phyloP scores from a whole-genome alignment of 441 rosid species.

The Populus hybrid region DNA sequence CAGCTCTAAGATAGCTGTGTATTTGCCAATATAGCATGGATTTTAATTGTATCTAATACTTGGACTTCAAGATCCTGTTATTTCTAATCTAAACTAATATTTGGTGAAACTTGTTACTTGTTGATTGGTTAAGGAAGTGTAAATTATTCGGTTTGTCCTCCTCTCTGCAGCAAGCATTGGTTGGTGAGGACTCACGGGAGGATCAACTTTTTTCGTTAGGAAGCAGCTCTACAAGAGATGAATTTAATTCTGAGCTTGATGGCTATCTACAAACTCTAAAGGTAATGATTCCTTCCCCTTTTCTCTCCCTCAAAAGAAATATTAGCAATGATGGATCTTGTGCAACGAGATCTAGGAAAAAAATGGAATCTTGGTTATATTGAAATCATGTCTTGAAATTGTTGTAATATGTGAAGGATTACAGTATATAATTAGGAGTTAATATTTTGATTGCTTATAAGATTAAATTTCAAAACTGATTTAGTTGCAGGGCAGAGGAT shows the following conservation, averaged over 20 bases:
- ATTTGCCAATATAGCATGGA: neutral
- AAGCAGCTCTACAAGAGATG: constrained; percentile 46
- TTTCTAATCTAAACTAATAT: neutral
- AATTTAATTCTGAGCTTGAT: constrained; percentile 60
- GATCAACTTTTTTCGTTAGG: constrained; percentile 72
- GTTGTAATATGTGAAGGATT: too few species aligned
- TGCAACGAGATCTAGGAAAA: neutral
- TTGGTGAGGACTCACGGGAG: constrained; percentile 73
- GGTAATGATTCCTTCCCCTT: constrained; percentile 38
- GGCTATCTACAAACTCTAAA: constrained; percentile 61
- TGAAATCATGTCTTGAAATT: neutral
- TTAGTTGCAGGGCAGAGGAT: neutral
- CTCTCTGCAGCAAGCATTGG: constrained; percentile 70
- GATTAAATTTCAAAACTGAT: neutral
- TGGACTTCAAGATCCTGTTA: neutral
- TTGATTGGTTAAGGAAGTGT: constrained; percentile 14
- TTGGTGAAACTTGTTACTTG: neutral
- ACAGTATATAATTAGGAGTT: too few species aligned
- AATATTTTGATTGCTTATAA: neutral
- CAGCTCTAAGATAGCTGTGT: too few species aligned
- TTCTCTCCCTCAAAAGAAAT: neutral
- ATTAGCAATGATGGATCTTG: neutral
- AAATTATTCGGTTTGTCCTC: constrained; percentile 13
- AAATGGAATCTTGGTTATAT: neutral
- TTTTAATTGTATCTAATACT: too few species aligned